Conservation (phyloP, 192 early-diverging fungal species). For the Chytriomyces hyalinus region DNA sequence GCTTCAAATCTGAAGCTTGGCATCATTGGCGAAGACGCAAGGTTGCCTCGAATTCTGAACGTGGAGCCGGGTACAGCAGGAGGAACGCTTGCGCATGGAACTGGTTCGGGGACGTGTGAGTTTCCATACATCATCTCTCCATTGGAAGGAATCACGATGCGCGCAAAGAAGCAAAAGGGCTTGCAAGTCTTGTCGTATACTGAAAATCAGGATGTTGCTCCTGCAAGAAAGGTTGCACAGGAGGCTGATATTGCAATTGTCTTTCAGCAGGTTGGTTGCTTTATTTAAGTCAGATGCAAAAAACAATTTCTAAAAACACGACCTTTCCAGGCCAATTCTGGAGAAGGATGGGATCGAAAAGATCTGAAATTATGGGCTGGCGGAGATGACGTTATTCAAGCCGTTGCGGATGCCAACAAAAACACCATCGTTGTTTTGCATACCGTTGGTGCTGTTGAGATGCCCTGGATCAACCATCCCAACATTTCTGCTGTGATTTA, state of each 20-base stretch:
- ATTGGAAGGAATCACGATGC: conserved; percentile 35
- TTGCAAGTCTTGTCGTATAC: conserved; percentile 17
- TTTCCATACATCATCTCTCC: conserved; percentile 57
- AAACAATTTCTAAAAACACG: conserved; percentile 30
- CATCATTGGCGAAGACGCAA: conserved; percentile 55
- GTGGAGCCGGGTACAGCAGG: neutral
- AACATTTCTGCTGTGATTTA: conserved; percentile 64
- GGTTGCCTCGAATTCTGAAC: conserved; percentile 21
- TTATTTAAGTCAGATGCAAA: conserved; percentile 52
- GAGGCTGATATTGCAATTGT: conserved; percentile 31
- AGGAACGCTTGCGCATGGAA: conserved; percentile 53
- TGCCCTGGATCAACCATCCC: conserved; percentile 66
- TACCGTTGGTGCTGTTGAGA: conserved; percentile 62
- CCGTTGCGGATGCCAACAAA: conserved; percentile 58
- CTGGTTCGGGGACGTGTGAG: conserved; percentile 57
- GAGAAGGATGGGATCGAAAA: conserved; percentile 60
- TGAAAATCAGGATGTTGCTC: conserved; percentile 24
- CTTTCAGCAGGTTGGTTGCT: conserved; percentile 35
- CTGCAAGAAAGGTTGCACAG: conserved; percentile 24
- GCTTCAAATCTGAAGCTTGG: conserved; percentile 42
- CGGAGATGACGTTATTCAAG: conserved; percentile 54
- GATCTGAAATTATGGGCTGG: conserved; percentile 61
- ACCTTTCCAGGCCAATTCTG: neutral
- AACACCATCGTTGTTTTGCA: conserved; percentile 68
- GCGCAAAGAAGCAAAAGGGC: conserved; percentile 6